Evolutionary conservation across 116 monocot genomes (phyloP).

Genomic region (Posidonia oceanica): DNA sequence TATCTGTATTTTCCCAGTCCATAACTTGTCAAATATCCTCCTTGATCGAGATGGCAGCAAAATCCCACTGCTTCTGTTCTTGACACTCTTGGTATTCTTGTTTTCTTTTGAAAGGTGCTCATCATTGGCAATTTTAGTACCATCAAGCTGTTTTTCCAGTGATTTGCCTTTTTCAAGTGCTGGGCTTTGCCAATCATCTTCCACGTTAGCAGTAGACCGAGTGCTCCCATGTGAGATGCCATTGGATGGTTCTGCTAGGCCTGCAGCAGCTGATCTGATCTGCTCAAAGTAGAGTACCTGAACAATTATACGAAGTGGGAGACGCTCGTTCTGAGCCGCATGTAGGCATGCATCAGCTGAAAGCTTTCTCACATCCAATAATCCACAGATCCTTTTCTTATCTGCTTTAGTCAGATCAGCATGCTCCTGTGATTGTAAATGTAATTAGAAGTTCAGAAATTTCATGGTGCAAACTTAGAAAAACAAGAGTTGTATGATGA

Average conservation of each 20-base stretch:
- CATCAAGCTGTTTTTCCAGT: slow-evolving; percentile 23
- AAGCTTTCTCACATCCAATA: slow-evolving; percentile 74
- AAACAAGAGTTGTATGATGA: no score
- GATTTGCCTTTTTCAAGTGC: slow-evolving; percentile 6
- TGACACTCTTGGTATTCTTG: slow-evolving; percentile 4
- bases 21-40: slow-evolving; percentile 75
- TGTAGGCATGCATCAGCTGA: slow-evolving; percentile 58
- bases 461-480: no score
- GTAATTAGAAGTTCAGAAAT: background rate
- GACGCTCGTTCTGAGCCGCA: slow-evolving; percentile 67
- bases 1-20: slow-evolving; percentile 36
- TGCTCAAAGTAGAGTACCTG: slow-evolving; percentile 79
- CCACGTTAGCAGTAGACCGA: slow-evolving; percentile 10
- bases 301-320: slow-evolving; percentile 62
- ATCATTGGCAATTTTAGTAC: slow-evolving; percentile 13
- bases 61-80: slow-evolving; percentile 20
- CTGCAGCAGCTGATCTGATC: background rate
- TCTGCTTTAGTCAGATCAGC: slow-evolving; percentile 49
- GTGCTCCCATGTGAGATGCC: slow-evolving; percentile 14
- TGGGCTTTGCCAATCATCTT: slow-evolving; percentile 20
- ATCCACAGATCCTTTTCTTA: slow-evolving; percentile 55
- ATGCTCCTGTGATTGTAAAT: slow-evolving; percentile 42
- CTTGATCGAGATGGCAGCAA: slow-evolving; percentile 55
- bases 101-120: background rate
- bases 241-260: background rate